Evolutionary conservation across 2,329 filamentous ascomycete species (phyloP), one percentile per base, ranked within the genome.

Genomic region (Fusarium temperatum): DNA sequence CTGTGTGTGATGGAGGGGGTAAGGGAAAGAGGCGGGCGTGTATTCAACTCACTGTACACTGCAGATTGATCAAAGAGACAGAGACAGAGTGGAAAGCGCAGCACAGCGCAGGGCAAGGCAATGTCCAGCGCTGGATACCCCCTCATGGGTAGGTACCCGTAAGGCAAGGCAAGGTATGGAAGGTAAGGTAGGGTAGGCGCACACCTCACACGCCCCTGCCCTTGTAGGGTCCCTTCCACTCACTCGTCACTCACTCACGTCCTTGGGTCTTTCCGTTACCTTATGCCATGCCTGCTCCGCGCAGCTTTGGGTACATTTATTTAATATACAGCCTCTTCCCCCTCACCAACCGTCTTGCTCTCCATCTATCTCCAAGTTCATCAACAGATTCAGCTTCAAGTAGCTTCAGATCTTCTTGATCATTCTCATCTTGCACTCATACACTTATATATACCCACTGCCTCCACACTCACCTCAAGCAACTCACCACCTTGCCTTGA

Each of bases 301-400:
- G 61, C 72, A 75, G 70, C 65, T 72, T 75, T 75, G 72, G 70
- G 69, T 74, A 80, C 78, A 80, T 79, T 80, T 80, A 80, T 79
- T 80, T 80, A 80, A 80, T 77, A 68, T 78, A 78, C 64, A 79
- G 78, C 76, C 69, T 78, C 77, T 70, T 78, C 77, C 77, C 78
- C 75, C 73, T 77, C 77, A 72, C 71, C 67, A 61, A 53, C 69
- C 54, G 47, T 68, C 71, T 70, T 68, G 44, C 56, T 70, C 66
- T 70, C 70, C 69, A 72, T 68, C 68, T 73, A 75, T 75, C 66
- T 74, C 67, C 63, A 75, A 76, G 63, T 76, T 44, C 56, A 60
- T 74, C 59, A 66, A 56, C 61, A 66, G 64, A 51, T 56, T 55
- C 71, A 74, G 41, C 59, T 68, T 66, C 48, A 60, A 73, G 41